phyloP scores from a whole-genome alignment of 106 monocot genomes.

The Triglochin maritima region DNA sequence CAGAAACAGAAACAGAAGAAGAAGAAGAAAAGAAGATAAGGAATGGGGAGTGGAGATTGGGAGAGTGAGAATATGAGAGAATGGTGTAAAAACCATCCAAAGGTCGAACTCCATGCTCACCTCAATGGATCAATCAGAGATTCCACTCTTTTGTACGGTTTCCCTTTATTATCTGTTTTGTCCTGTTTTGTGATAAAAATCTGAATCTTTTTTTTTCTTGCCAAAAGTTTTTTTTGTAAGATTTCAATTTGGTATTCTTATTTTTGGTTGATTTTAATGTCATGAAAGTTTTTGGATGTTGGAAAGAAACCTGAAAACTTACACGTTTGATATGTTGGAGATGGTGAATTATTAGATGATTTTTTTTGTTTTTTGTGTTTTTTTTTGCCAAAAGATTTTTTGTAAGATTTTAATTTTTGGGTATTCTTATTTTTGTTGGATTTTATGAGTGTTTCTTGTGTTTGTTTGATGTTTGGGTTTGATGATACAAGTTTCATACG shows the following conservation, averaged over 20 bases:
- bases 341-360: too few relatives aligned
- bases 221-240: not conserved
- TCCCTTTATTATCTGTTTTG: not conserved
- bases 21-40: conserved; percentile 2
- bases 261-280: not conserved
- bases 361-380: too few relatives aligned
- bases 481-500: too few relatives aligned
- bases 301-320: too few relatives aligned
- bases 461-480: too few relatives aligned
- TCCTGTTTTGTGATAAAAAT: not conserved
- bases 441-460: too few relatives aligned
- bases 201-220: not conserved
- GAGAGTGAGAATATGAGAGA: conserved; percentile 35
- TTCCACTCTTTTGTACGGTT: conserved; percentile 72
- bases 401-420: too few relatives aligned
- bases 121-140: conserved; percentile 93
- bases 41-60: conserved; percentile 8
- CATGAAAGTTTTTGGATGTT: not conserved
- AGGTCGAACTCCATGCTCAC: conserved; percentile 95
- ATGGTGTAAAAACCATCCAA: conserved; percentile 61
- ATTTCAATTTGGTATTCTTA: not conserved
- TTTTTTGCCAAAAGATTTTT: too few relatives aligned
- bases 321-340: too few relatives aligned
- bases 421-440: too few relatives aligned
- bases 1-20: not conserved